Base-by-base conservation (phyloP, 2,329 filamentous ascomycete genomes). In the Tympanopsis confertula region DNA sequence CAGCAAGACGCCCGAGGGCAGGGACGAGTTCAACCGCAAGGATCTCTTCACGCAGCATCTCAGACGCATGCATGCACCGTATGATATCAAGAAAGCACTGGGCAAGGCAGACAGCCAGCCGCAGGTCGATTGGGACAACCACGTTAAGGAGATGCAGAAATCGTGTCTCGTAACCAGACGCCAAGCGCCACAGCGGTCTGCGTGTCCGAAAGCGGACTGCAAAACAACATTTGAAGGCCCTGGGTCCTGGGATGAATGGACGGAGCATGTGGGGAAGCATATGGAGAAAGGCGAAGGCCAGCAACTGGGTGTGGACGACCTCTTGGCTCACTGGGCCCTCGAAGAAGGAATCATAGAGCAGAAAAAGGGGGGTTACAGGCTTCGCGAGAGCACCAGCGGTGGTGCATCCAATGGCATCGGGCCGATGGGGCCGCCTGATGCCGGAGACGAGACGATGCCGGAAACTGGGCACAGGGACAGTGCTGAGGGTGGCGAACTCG, bases 31-130 rank as follows among this genome's bases (percentile, higher is more conserved):
- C 59, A 95, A 95, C 57, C 81, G 89, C 49, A 95, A 94, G 56
- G 89, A 96, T 53, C 73, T 98, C 12, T 98, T 95, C 56, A 89
- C 86, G 0, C 89, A 96, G 53, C 89, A 98, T 50, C 71, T 94
- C 13, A 82, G 88, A 13, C 84, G 89, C 35, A 96, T 96, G 89
- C 91, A 98, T 50, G 78, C 82, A 0, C 78, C 81, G 0, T 74
- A 75, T 30, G 68, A 76, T 50, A 78, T 74, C 50, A 71, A 75
- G 50, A 68, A 74, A 49, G 58, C 70, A 7, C 58, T 71, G 14
- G 61, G 65, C 19, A 76, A 78, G 48, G 66, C 66, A 1, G 74
- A 79, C 46, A 69, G 61, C 49, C 74, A 71, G 47, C 54, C 77
- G 4, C 71, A 78, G 47, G 51, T 63, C 1, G 75, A 81, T 40